Evolutionary conservation across 257 asterid species (phyloP), one percentile per base, ranked within the genome.

Genomic region (Gentiana straminea): DNA sequence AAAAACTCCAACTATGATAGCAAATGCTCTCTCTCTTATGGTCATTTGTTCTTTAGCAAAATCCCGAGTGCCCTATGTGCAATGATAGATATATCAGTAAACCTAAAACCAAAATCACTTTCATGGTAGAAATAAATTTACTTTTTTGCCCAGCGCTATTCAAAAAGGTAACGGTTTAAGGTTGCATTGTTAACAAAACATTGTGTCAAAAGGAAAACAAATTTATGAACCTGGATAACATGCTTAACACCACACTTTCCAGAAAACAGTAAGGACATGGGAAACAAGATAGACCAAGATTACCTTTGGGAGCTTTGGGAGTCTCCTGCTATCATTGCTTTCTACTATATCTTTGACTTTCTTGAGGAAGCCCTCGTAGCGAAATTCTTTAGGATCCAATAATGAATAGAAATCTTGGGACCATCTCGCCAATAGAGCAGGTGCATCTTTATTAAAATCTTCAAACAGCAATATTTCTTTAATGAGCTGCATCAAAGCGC

Each of bases 271-370:
- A 39, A 39, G 45, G 8, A 39, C 32, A 36, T 49, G 34, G 34
- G 8, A 36, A 10, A 49, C 7, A 54, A 34, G 58, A 9, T 13
- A 7, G 46, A 41, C 7, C 46, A 7, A 41, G 5, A 56, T 51
- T 83, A 91, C 98, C 97, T 92, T 92, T 13, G 99, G 91, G n/a
- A 88, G 83, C 79, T 87, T 85, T 32, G 89, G 99, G 64, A 78
- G 92, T 70, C 97, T 89, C 63, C 94, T 73, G 62, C 81, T 85
- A 60, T 88, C 95, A 74, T 88, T 92, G 76, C 89, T 85, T 68
- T 88, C 94, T 49, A 87, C 97, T 4, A 88, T 85, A 68, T 81
- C 97, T 71, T 83, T 92, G 68, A 85, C 80, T 70, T 85, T 92
- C 66, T 64, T 52, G 49, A 79, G 51, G 41, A 92, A 72, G 57